Conservation (phyloP, 2,329 filamentous ascomycete genomes). For the Colletotrichum cereale region DNA sequence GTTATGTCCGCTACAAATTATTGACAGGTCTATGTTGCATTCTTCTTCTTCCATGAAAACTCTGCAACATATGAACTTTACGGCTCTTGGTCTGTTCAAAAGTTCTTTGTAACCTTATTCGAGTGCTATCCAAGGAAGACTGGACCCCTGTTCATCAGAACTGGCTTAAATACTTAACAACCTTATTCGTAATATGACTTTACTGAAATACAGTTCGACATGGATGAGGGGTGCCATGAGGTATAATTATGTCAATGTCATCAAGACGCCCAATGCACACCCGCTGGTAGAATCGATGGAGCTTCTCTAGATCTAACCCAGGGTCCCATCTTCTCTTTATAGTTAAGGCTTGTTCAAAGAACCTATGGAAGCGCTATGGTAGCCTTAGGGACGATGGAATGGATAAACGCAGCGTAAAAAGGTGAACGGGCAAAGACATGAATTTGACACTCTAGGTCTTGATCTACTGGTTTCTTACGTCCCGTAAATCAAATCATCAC, state of each 20-base stretch:
- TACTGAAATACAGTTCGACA: neutral
- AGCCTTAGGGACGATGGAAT: slow-evolving; percentile 39
- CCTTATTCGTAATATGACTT: neutral
- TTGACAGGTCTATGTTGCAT: too few species aligned
- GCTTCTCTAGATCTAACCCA: neutral
- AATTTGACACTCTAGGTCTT: slow-evolving; percentile 34
- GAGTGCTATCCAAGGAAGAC: slow-evolving; percentile 35
- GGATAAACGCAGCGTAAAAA: slow-evolving; percentile 42
- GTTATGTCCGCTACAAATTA: too few species aligned
- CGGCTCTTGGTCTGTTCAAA: slow-evolving; percentile 40
- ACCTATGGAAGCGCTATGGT: slow-evolving; percentile 43
- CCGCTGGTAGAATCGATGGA: neutral
- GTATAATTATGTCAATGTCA: slow-evolving; percentile 31
- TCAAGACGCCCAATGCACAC: neutral
- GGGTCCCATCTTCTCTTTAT: slow-evolving; percentile 34
- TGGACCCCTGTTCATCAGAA: slow-evolving; percentile 18
- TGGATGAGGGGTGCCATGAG: slow-evolving; percentile 40
- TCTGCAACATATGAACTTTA: too few species aligned
- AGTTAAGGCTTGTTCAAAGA: slow-evolving; percentile 40
- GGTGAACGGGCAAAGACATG: slow-evolving; percentile 39
- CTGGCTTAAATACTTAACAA: slow-evolving; percentile 18
- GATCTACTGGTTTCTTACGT: neutral
- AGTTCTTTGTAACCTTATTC: slow-evolving; percentile 43
- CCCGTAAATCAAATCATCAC: neutral
- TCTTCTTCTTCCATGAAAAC: too few species aligned